Evolutionary conservation across 2,329 filamentous ascomycete genomes (phyloP), one percentile per base, ranked within the genome.

Genomic region (Pseudogymnoascus sp.): DNA sequence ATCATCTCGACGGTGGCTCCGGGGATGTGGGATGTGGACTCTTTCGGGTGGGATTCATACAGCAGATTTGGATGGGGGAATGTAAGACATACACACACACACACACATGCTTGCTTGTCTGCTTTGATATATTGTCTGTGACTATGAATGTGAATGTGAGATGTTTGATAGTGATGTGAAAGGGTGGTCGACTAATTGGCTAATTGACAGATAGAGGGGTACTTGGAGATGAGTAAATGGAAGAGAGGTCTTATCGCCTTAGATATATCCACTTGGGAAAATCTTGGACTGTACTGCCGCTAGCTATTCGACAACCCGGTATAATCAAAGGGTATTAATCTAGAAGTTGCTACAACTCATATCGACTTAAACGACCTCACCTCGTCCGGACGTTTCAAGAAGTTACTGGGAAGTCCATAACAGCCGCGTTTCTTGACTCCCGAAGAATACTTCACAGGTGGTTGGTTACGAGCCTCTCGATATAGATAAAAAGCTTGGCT

Each of bases 1-100:
- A 25, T 53, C 46, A 53, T 53, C 46, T 53, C 3, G 25, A 53
- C 46, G 46, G 46, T 53, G 46, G 46, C 46, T 31, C 46, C 46
- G 46, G n/a, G 46, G 46, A 53, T 53, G 46, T 31, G 46, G 46
- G 46, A 16, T 31, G 9, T 46, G 40, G 40, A 46, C 25, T 25
- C 42, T 40, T 9, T 21, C 7, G 37, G 14, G 18, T 4, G n/a
- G 38, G 38, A 42, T 42, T 42, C 40, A 42, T 16, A 42, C 16
- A 49, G 43, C 43, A 18, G 18, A 18, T 18, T 18, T 18, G 18
- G 18, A 14, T 25, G 42, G 42, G 42, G 21, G 43, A 49, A 49
- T 49, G 43, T 49, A 49, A 25, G 43, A 49, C 43, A 28, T 49
- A 49, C 18, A 49, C 12, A 25, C 23, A 28, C 40, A 23, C 18